These are phyloP conservation scores for Apiotrichum veenhuisii DNA, from an alignment of 1,284 basidiomycete genomes.

Conservation along the genomic window DNA sequence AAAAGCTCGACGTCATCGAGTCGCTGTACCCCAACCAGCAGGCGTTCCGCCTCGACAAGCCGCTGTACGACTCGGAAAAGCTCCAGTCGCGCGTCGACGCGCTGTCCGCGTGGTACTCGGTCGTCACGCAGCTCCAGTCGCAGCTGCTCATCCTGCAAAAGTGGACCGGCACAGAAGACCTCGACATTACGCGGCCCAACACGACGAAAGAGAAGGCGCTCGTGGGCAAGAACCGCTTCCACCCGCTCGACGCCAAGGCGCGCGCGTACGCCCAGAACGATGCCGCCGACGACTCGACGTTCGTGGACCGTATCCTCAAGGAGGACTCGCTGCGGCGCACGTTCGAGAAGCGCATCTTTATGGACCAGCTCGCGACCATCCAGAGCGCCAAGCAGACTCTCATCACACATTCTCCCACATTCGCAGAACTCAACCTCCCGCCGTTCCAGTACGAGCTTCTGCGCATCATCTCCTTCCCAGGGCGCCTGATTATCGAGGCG, in stretches of 20 bases:
- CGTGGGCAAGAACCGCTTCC: slow-evolving; percentile 40
- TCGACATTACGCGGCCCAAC: slow-evolving; percentile 77
- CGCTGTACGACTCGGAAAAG: slow-evolving; percentile 59
- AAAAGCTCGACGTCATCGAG: slow-evolving; percentile 74
- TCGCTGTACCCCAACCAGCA: slow-evolving; percentile 81
- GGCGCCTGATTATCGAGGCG: slow-evolving; percentile 86
- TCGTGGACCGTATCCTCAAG: slow-evolving; percentile 91
- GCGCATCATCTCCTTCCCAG: slow-evolving; percentile 90
- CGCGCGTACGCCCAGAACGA: slow-evolving; percentile 26
- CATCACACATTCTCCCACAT: slow-evolving; percentile 59
- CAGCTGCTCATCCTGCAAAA: slow-evolving; percentile 74
- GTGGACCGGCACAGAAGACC: slow-evolving; percentile 88
- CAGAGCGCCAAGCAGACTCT: slow-evolving; percentile 83
- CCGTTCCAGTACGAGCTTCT: slow-evolving; percentile 91
- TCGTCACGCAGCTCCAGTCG: slow-evolving; percentile 70
- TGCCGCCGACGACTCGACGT: slow-evolving; percentile 64
- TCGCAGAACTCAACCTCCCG: slow-evolving; percentile 72
- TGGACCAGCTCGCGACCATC: slow-evolving; percentile 80
- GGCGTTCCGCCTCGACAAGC: slow-evolving; percentile 74
- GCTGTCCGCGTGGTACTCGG: slow-evolving; percentile 81
- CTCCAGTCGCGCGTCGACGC: slow-evolving; percentile 79
- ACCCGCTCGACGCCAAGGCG: slow-evolving; percentile 41
- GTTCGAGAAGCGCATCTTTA: slow-evolving; percentile 89
- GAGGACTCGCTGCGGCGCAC: slow-evolving; percentile 91
- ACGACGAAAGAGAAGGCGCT: slow-evolving; percentile 57